A percentile compares a stretch with the other conserved stretches of the same genome.
Conservation (phyloP, 768 basidiomycete species). For the Cyathus striatus region DNA sequence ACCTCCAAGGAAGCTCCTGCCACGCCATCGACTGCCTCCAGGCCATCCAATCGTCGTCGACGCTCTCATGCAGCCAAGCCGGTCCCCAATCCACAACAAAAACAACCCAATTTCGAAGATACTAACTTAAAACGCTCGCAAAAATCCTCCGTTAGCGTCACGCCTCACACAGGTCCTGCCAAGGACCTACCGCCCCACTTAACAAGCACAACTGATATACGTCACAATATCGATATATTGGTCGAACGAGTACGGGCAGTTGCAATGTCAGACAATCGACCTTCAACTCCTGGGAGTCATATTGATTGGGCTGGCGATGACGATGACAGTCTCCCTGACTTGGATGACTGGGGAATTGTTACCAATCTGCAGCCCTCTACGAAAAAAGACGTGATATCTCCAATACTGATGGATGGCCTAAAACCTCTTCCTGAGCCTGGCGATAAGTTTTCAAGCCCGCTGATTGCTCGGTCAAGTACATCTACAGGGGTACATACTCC, state of each 20-base stretch:
- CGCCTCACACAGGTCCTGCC: slow-evolving; percentile 33
- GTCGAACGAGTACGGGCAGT: slow-evolving; percentile 73
- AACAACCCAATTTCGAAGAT: slow-evolving; percentile 26
- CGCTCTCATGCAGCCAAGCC: slow-evolving; percentile 38
- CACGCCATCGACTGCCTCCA: slow-evolving; percentile 26
- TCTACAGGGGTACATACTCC: neutral
- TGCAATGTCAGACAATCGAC: slow-evolving; percentile 64
- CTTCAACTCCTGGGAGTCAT: slow-evolving; percentile 70
- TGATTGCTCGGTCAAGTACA: too few relatives aligned
- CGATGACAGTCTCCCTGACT: slow-evolving; percentile 75
- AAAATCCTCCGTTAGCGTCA: slow-evolving; percentile 17
- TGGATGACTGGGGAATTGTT: slow-evolving; percentile 81
- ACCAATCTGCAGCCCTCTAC: slow-evolving; percentile 25
- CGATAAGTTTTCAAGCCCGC: slow-evolving; percentile 12
- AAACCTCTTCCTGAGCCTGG: slow-evolving; percentile 51
- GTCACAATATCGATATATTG: slow-evolving; percentile 66
- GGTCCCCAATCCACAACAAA: slow-evolving; percentile 22
- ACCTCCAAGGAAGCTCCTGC: slow-evolving; percentile 13
- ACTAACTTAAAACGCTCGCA: slow-evolving; percentile 26
- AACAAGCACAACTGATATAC: slow-evolving; percentile 38
- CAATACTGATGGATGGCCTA: slow-evolving; percentile 61
- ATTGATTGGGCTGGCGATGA: slow-evolving; percentile 91
- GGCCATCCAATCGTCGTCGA: slow-evolving; percentile 41
- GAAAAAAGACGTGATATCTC: slow-evolving; percentile 49
- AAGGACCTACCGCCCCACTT: slow-evolving; percentile 64